Evolutionary conservation across 2,329 filamentous ascomycete genomes (phyloP).

Genomic region (Ceratocystis colombiana): DNA sequence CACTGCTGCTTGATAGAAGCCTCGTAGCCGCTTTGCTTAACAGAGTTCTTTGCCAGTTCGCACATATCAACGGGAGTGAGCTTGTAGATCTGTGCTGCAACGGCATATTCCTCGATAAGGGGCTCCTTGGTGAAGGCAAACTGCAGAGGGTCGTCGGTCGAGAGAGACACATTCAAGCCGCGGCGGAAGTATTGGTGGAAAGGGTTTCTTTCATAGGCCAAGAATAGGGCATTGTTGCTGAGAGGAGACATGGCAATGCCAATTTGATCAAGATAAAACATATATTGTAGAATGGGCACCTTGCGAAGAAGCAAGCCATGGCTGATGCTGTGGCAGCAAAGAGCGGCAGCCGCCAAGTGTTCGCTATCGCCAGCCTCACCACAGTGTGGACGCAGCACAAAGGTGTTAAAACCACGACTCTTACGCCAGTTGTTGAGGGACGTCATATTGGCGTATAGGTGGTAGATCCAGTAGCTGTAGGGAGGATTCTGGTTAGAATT

Average conservation of each 20-base stretch:
- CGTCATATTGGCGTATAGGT: conserved; percentile 85
- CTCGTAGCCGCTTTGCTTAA: conserved; percentile 91
- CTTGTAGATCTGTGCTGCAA: conserved; percentile 97
- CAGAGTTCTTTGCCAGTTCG: conserved; percentile 90
- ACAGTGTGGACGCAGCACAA: conserved; percentile 84
- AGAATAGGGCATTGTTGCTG: conserved; percentile 92
- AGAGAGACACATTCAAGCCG: conserved; percentile 88
- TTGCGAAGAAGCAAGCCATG: conserved; percentile 89
- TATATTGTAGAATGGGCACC: conserved; percentile 86
- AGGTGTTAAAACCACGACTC: conserved; percentile 88
- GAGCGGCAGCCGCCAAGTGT: conserved; percentile 79
- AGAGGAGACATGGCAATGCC: conserved; percentile 99
- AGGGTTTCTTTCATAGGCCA: conserved; percentile 93
- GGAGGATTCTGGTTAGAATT: conserved; percentile 88
- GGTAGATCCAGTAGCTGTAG: conserved; percentile 99
- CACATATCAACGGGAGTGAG: conserved; percentile 97
- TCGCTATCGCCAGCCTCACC: conserved; percentile 96
- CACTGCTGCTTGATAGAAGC: conserved; percentile 79
- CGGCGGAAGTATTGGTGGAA: conserved; percentile 93
- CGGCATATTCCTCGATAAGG: conserved; percentile 93
- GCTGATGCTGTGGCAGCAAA: conserved; percentile 94
- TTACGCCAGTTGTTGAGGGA: conserved; percentile 89
- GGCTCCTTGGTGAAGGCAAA: conserved; percentile 99
- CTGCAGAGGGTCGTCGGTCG: conserved; percentile 91
- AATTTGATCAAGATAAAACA: conserved; percentile 96